A percentile compares a stretch with the other conserved stretches of the same genome.
These are phyloP conservation scores for Zasmidium citrigriseum DNA, from an alignment of 2,329 filamentous ascomycete genomes.

Conservation along the genomic window DNA sequence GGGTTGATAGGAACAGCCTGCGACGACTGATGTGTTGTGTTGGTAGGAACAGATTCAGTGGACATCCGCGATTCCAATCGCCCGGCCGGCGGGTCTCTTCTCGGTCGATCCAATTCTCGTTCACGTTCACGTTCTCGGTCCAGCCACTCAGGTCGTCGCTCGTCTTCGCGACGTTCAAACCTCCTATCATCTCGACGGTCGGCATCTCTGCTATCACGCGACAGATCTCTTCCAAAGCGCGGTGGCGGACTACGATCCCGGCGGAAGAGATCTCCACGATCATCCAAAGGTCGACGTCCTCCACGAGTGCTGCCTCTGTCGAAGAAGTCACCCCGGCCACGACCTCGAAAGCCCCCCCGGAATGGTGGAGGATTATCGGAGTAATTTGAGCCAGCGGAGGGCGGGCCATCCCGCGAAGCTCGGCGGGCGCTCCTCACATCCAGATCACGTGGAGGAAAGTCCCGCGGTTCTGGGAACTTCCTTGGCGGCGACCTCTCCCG, in stretches of 20 bases:
- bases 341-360: constrained; percentile 31
- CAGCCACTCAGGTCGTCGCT: constrained; percentile 40
- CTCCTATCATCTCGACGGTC: constrained; percentile 48
- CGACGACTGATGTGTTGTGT: constrained; percentile 19
- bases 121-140: constrained; percentile 43
- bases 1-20: constrained; percentile 33
- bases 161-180: constrained; percentile 47
- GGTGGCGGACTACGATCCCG: constrained; percentile 54
- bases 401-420: constrained; percentile 71
- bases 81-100: constrained; percentile 31
- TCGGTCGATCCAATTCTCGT: constrained; percentile 39
- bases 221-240: constrained; percentile 51
- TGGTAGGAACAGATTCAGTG: constrained; percentile 25
- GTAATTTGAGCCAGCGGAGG: constrained; percentile 69
- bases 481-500: constrained; percentile 65
- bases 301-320: constrained; percentile 47
- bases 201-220: constrained; percentile 37
- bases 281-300: constrained; percentile 48
- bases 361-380: constrained; percentile 64
- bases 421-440: constrained; percentile 69
- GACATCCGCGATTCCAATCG: constrained; percentile 31
- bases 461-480: constrained; percentile 61
- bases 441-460: constrained; percentile 60
- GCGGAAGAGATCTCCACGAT: constrained; percentile 58
- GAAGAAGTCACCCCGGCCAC: constrained; percentile 56